Base-by-base conservation (phyloP, 2,329 filamentous ascomycete genomes). In the Aspergillus sojae region DNA sequence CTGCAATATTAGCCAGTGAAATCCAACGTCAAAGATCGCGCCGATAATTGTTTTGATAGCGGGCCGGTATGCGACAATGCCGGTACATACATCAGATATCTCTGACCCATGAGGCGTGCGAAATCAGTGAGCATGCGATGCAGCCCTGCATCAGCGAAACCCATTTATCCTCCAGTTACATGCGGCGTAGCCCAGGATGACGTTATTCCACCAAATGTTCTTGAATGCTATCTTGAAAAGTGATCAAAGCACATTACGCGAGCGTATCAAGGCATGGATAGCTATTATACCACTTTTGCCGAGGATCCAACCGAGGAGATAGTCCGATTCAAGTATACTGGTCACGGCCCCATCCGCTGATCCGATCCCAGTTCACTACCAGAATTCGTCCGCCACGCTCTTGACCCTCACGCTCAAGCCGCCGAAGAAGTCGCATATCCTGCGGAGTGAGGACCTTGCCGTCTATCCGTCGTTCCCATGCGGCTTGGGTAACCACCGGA, bases 401-500 rank as follows among this genome's bases (percentile, higher is more conserved):
- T 9, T 48, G 56, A 21, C 68, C 41, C 39, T 66, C 63, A 21
- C 36, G 43, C 28, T 61, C 66, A 59, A 62, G 36, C 36, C 52
- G 60, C 14, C 63, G 39, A 3, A 69, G 46, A 32, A 64, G 58
- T n/a, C 58, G 41, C 36, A 68, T 57, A 61, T 69, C 73, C 39
- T 65, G 64, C 7, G 62, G 57, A 2, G 64, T 68, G 36, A 69
- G 39, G 16, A 68, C 36, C 4, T 50, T 46, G 7, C 62, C 71
- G 46, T 71, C 67, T 12, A 55, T 57, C 12, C 71, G 67, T 16
- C 73, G 68, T 43, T 65, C 67, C 72, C 76, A 72, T 5, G 77
- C 78, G 28, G 77, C 76, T 52, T 76, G 73, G 46, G 75, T 74
- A 10, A 79, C 66, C 28, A 65, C 76, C 4, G 75, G 72, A 0